Evolutionary conservation across 352 stramenopile genomes (phyloP).

Genomic region (Globisporangium radiosum): DNA sequence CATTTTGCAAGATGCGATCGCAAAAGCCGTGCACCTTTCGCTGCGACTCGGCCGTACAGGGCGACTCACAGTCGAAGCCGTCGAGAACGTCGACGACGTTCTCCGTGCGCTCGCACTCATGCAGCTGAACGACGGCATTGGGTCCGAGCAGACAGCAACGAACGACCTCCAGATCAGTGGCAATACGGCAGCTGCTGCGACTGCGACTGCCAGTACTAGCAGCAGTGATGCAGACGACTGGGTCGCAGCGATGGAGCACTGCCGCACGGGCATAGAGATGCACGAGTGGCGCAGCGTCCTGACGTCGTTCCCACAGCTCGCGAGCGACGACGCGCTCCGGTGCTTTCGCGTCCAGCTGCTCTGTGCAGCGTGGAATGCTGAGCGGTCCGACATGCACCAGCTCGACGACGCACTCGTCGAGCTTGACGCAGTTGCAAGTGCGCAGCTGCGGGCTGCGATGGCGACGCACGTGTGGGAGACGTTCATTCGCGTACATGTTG

Average conservation of each 20-base stretch:
- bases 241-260: constrained; percentile 61
- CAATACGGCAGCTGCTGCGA: constrained; percentile 13
- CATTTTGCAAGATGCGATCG: constrained; percentile 67
- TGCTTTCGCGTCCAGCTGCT: constrained; percentile 63
- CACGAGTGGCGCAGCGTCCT: constrained; percentile 57
- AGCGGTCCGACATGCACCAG: constrained; percentile 81
- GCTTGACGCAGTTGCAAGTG: constrained; percentile 35
- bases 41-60: constrained; percentile 57
- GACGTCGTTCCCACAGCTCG: constrained; percentile 53
- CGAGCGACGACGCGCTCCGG: constrained; percentile 43
- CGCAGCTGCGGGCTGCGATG: constrained; percentile 51
- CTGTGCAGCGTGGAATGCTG: constrained; percentile 72
- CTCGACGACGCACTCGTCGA: constrained; percentile 68
- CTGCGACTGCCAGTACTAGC: not conserved
- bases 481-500: constrained; percentile 76
- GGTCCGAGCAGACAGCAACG: constrained; percentile 31
- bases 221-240: constrained; percentile 28
- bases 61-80: constrained; percentile 53
- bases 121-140: constrained; percentile 66
- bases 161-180: constrained; percentile 11
- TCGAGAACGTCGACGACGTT: constrained; percentile 78
- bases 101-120: constrained; percentile 66
- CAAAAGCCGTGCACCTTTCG: constrained; percentile 68
- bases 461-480: constrained; percentile 70
- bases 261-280: constrained; percentile 54